These are phyloP conservation scores for Coprinopsis cinerea DNA, from an alignment of 768 basidiomycete genomes.

Conservation along the genomic window DNA sequence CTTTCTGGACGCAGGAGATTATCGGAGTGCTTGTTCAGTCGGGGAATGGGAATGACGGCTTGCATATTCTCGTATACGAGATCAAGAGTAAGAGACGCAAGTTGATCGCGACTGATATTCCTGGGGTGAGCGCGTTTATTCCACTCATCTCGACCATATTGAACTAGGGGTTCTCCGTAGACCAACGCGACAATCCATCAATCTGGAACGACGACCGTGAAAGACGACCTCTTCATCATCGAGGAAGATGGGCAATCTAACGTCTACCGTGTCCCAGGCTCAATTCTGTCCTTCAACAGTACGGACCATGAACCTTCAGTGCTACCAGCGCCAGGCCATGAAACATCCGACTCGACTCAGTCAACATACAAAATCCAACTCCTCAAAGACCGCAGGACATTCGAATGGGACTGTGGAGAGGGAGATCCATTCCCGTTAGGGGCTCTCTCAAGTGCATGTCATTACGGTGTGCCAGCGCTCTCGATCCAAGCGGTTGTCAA, in stretches of 20 bases:
- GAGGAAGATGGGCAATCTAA: neutral
- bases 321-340: no score
- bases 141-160: no score
- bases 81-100: slow-evolving; percentile 11
- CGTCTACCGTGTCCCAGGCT: neutral
- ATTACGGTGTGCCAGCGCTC: slow-evolving; percentile 1
- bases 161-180: no score
- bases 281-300: no score
- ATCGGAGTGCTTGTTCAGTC: slow-evolving; percentile 21
- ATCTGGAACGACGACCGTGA: neutral
- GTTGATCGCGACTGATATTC: slow-evolving; percentile 20
- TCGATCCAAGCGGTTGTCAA: neutral
- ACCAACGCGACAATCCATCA: neutral
- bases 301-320: no score
- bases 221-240: slow-evolving; percentile 1
- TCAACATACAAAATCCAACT: no score
- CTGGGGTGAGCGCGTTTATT: slow-evolving; percentile 11
- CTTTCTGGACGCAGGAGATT: slow-evolving; percentile 22
- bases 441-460: neutral
- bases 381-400: no score
- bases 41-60: neutral
- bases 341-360: no score
- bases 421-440: neutral
- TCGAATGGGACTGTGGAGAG: neutral
- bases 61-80: slow-evolving; percentile 19